Base-by-base conservation (phyloP, 768 basidiomycete species). In the Lactifluus piperatus region DNA sequence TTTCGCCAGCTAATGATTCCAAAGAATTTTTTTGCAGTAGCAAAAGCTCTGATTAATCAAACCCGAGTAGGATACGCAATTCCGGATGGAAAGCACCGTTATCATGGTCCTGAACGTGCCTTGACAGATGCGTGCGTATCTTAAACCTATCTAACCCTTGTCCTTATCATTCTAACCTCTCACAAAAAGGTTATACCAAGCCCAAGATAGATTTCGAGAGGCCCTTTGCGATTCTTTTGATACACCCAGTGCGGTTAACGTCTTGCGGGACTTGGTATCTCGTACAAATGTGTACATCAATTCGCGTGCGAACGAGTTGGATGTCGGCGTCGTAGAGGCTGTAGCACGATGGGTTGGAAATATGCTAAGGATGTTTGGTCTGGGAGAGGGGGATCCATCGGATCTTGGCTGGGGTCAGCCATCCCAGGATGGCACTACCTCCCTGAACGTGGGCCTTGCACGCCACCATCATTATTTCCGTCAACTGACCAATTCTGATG, bases 161-260 rank as follows among this genome's bases (percentile, higher is more conserved):
- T 41, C 32, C 60, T 57, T 53, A 54, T 58, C 57, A 52, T n/a
- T 24, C 27, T 22, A 52, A 54, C 37, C 39, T 44, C 6, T 32
- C 34, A 55, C 26, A 29, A 47, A 32, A 66, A 97, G 93, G 65
- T 76, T 94, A 36, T 78, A 88, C 64, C 75, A 82, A 54, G 82
- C 84, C 48, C 94, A 94, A 70, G 65, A 78, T 43, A 77, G 80
- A 8, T 95, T 99, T 79, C 84, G 91, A 54, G 77, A 74, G 13
- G 90, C 94, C 0, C 83, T 99, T 48, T 94, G 89, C 72, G 95
- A 99, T 71, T 97, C 94, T 0, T 97, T 98, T 79, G 94, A 98
- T 70, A 98, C 97, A 0, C 92, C 94, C 2, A 78, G 75, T 18
- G 94, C 93, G 0, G 71, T 98, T 24, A 79, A 81, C 65, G 74